Percentiles rank a stretch among this genome's conserved stretches.
Evolutionary conservation across 805 yeast species (phyloP).

Genomic region (Wickerhamomyces ciferrii): DNA sequence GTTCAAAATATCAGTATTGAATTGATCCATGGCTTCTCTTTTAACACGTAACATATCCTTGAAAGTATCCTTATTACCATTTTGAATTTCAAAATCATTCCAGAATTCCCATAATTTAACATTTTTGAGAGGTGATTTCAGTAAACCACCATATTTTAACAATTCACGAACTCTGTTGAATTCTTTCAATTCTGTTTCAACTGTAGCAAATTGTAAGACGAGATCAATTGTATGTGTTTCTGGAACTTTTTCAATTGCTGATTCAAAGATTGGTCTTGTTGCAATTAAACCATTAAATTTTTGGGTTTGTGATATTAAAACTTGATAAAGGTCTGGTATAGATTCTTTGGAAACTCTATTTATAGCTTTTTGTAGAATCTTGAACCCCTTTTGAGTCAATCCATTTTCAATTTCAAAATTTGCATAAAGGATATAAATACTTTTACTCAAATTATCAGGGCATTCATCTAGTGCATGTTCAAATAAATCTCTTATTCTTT

Average conservation of each 20-base stretch:
- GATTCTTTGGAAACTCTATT: slow-evolving; percentile 22
- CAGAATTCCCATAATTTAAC: slow-evolving; percentile 56
- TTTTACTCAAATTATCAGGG: slow-evolving; percentile 41
- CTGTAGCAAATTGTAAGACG: slow-evolving; percentile 45
- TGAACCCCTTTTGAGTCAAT: slow-evolving; percentile 41
- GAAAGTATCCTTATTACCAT: slow-evolving; percentile 68
- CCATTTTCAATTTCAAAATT: slow-evolving; percentile 58
- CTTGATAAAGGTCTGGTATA: slow-evolving; percentile 37
- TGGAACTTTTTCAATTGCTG: slow-evolving; percentile 45
- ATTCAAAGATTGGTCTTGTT: slow-evolving; percentile 44
- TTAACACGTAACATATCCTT: slow-evolving; percentile 68
- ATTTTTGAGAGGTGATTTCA: slow-evolving; percentile 29
- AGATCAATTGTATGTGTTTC: slow-evolving; percentile 36
- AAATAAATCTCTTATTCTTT: slow-evolving; percentile 66
- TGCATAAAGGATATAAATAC: slow-evolving; percentile 51
- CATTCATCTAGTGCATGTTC: slow-evolving; percentile 57
- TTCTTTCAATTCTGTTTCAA: slow-evolving; percentile 53
- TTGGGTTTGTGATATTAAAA: slow-evolving; percentile 35
- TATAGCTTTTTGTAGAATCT: slow-evolving; percentile 39
- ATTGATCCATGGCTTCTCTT: slow-evolving; percentile 30
- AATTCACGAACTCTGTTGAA: slow-evolving; percentile 58
- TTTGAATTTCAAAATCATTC: slow-evolving; percentile 66
- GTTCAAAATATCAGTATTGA: slow-evolving; percentile 18
- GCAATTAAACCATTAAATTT: slow-evolving; percentile 34
- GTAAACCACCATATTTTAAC: slow-evolving; percentile 46